Conservation (phyloP, 306 rosid genomes). For the Vicia sativa region DNA sequence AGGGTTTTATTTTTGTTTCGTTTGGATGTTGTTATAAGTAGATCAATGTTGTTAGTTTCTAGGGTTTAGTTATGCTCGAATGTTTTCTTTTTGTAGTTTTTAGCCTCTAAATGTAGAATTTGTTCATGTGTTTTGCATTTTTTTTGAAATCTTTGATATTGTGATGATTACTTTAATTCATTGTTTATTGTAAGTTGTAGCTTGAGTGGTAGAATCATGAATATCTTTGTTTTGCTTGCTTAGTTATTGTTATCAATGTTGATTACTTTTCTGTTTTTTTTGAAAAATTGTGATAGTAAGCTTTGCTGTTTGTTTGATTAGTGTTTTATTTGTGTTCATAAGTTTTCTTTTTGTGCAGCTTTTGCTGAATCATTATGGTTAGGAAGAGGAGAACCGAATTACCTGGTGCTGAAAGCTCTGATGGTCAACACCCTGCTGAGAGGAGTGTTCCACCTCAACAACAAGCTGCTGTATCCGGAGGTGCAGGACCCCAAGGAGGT, state of each 20-base stretch:
- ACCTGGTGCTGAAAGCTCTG: conserved; percentile 69
- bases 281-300: too few relatives aligned
- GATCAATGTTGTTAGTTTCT: not conserved
- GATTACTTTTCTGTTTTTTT: too few relatives aligned
- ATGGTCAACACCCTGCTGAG: conserved; percentile 44
- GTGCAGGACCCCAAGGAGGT: conserved; percentile 58
- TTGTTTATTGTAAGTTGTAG: too few relatives aligned
- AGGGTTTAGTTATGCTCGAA: not conserved
- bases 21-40: not conserved
- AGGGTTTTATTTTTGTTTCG: not conserved
- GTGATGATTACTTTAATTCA: too few relatives aligned
- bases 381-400: conserved; percentile 75
- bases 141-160: too few relatives aligned
- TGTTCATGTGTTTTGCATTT: too few relatives aligned
- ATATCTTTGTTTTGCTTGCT: too few relatives aligned
- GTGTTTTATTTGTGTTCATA: not conserved
- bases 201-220: too few relatives aligned
- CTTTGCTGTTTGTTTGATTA: too few relatives aligned
- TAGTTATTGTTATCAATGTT: too few relatives aligned
- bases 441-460: conserved; percentile 58
- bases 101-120: too few relatives aligned
- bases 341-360: conserved; percentile 33
- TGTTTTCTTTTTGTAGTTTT: too few relatives aligned
- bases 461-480: conserved; percentile 44
- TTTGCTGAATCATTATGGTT: conserved; percentile 49